Conservation (phyloP, 148 eudicot species). For the Vaccinium darrowii region DNA sequence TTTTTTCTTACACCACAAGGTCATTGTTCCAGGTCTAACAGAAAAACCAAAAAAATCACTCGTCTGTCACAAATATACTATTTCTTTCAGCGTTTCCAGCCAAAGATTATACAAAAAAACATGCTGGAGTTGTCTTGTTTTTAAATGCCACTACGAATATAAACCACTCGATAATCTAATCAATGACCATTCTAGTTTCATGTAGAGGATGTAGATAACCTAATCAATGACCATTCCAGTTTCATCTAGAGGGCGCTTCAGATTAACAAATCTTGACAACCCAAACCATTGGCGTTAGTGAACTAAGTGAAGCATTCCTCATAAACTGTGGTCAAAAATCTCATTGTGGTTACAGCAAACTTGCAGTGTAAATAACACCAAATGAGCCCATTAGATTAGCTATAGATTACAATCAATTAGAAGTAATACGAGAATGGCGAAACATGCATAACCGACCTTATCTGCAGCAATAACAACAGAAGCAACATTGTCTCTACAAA, state of each 20-base stretch:
- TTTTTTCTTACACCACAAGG: not conserved
- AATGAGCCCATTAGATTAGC: not conserved
- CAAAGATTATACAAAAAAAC: not conserved
- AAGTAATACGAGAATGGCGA: not conserved
- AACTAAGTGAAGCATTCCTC: not conserved
- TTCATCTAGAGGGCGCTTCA: not conserved
- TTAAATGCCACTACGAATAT: not conserved
- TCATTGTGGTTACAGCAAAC: not conserved
- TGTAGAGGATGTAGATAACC: not conserved
- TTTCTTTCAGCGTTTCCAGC: not conserved
- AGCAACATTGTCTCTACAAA: constrained; percentile 73
- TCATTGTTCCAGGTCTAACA: not conserved
- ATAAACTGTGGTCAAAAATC: not conserved
- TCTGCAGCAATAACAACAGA: constrained; percentile 90
- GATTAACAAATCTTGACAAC: not conserved
- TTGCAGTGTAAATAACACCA: not conserved
- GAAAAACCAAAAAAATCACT: not conserved
- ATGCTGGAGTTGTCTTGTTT: not conserved
- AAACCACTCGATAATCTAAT: not conserved
- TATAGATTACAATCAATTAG: no score
- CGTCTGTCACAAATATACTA: not conserved
- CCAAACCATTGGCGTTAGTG: not conserved
- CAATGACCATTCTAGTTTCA: not conserved
- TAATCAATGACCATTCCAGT: not conserved
- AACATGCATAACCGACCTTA: constrained; percentile 44